These are phyloP conservation scores for Cryptococcus sp. DNA, from an alignment of 1,284 basidiomycete species.

Conservation along the genomic window DNA sequence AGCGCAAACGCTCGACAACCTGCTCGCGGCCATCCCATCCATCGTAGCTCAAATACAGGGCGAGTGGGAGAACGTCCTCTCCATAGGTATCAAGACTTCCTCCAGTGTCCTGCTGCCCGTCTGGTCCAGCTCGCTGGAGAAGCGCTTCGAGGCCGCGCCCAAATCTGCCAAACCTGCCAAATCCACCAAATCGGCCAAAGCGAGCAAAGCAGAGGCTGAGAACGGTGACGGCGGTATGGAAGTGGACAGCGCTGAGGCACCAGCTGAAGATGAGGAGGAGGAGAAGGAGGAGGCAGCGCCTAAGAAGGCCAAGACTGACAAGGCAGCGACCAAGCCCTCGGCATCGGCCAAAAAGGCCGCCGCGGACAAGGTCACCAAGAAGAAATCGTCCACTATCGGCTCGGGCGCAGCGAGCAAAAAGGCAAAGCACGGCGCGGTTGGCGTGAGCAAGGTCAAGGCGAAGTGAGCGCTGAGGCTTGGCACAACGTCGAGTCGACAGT, in stretches of 20 bases:
- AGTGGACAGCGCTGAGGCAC: constrained; percentile 3
- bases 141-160: constrained; percentile 40
- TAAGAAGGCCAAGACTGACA: constrained; percentile 11
- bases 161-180: background rate
- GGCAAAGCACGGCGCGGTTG: constrained; percentile 24
- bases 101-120: constrained; percentile 82
- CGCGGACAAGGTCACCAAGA: constrained; percentile 9
- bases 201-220: constrained; percentile 25
- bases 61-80: constrained; percentile 90
- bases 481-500: no score
- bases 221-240: constrained; percentile 19
- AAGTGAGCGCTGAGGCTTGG: constrained; percentile 14
- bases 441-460: constrained; percentile 3
- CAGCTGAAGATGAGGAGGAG: constrained; percentile 13
- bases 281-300: constrained; percentile 3
- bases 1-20: constrained; percentile 73
- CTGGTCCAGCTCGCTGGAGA: constrained; percentile 70
- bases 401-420: constrained; percentile 28
- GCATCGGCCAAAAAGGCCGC: constrained; percentile 4
- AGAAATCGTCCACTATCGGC: constrained; percentile 39
- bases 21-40: constrained; percentile 76
- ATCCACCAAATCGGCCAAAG: no score
- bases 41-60: constrained; percentile 70
- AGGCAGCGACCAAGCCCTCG: background rate
- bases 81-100: constrained; percentile 87